Evolutionary conservation across 768 basidiomycete genomes (phyloP).

Genomic region (Termitomyces sp.): DNA sequence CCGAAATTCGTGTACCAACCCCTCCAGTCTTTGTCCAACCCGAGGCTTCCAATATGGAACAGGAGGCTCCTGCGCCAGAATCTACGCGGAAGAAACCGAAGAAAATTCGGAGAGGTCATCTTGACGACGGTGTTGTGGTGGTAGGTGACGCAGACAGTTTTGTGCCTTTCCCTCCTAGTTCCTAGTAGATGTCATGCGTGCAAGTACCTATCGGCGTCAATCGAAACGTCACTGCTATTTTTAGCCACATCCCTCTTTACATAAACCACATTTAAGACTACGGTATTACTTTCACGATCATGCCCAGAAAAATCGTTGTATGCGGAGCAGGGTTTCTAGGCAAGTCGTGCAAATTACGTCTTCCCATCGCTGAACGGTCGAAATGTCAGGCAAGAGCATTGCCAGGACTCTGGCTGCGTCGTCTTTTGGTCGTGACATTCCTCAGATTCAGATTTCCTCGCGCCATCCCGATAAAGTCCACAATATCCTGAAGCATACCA

Average conservation of each 20-base stretch:
- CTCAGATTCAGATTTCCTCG: slow-evolving; percentile 54
- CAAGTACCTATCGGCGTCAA: neutral
- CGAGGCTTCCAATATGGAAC: slow-evolving; percentile 12
- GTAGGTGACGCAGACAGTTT: slow-evolving; percentile 31
- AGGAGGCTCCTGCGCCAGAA: slow-evolving; percentile 3
- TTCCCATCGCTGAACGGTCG: neutral
- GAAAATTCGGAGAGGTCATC: slow-evolving; percentile 19
- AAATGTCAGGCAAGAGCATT: slow-evolving; percentile 38
- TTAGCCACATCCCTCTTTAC: neutral
- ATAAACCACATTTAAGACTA: neutral
- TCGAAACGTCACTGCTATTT: neutral
- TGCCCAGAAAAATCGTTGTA: slow-evolving; percentile 35
- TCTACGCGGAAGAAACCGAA: slow-evolving; percentile 12
- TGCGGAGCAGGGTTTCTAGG: slow-evolving; percentile 63
- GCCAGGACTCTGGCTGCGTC: slow-evolving; percentile 42
- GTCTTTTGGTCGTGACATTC: slow-evolving; percentile 18
- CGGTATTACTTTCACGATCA: neutral
- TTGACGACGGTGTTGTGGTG: slow-evolving; percentile 30
- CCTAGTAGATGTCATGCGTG: slow-evolving; percentile 5
- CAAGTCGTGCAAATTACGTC: slow-evolving; percentile 14
- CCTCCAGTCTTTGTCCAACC: slow-evolving; percentile 23
- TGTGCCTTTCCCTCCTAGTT: slow-evolving; percentile 15
- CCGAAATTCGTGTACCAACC: slow-evolving; percentile 49
- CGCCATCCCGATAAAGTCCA: slow-evolving; percentile 44
- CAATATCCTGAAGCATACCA: slow-evolving; percentile 21